Conservation (phyloP, 768 basidiomycete genomes). For the Austroboletus festivus region DNA sequence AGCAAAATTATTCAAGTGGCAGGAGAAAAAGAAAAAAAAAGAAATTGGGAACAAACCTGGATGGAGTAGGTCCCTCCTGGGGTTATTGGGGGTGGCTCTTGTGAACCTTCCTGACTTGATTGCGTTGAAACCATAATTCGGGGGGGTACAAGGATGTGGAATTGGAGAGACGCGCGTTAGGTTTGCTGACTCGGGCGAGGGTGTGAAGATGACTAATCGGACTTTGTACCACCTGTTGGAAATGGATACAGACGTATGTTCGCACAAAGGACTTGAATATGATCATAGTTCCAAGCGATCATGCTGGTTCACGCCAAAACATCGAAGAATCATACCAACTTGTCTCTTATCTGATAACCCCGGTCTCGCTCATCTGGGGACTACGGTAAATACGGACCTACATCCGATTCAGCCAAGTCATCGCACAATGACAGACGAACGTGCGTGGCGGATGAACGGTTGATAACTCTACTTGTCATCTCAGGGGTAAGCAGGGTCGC, state of each 20-base stretch:
- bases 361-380: too few relatives aligned
- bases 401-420: too few relatives aligned
- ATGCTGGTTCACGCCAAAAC: too few relatives aligned
- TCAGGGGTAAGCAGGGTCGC: too few relatives aligned
- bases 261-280: too few relatives aligned
- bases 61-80: slow-evolving; percentile 75
- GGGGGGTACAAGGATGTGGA: background rate
- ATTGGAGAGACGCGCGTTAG: slow-evolving; percentile 7
- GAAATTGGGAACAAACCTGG: slow-evolving; percentile 48
- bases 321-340: too few relatives aligned
- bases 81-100: slow-evolving; percentile 60
- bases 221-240: too few relatives aligned
- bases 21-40: slow-evolving; percentile 23
- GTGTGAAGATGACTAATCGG: slow-evolving; percentile 21
- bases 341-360: too few relatives aligned
- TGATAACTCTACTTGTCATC: background rate
- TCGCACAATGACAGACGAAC: background rate
- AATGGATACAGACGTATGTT: too few relatives aligned
- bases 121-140: slow-evolving; percentile 30
- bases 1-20: slow-evolving; percentile 15
- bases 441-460: background rate
- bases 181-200: slow-evolving; percentile 2
- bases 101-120: slow-evolving; percentile 32
- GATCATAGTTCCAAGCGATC: too few relatives aligned
- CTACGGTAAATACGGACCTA: too few relatives aligned